Evolutionary conservation across 108 stramenopile genomes (phyloP).

Genomic region (Parmales sp.): DNA sequence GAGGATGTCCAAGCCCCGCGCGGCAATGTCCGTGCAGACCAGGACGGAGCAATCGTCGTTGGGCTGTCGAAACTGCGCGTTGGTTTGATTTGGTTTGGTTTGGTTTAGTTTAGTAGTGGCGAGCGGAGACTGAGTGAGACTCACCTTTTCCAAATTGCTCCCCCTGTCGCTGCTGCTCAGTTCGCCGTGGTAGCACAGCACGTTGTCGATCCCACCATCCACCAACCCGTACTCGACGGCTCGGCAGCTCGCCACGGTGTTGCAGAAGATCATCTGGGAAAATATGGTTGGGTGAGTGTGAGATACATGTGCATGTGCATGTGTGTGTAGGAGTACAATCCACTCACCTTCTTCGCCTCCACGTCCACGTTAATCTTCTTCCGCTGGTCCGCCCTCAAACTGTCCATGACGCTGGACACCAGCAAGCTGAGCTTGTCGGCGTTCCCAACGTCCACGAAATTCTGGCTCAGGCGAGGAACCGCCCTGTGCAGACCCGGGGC

Average conservation of each 20-base stretch:
- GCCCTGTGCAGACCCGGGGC: conserved; percentile 78
- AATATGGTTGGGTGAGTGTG: no score
- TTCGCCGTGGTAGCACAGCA: conserved; percentile 68
- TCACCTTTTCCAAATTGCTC: conserved; percentile 48
- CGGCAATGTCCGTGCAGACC: conserved; percentile 79
- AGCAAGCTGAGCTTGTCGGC: conserved; percentile 76
- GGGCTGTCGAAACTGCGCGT: not conserved
- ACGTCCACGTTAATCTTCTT: not conserved
- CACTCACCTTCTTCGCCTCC: no score
- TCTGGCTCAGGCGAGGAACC: conserved; percentile 72
- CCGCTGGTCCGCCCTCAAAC: conserved; percentile 1
- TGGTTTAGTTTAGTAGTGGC: no score
- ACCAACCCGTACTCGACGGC: conserved; percentile 65
- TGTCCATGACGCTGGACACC: conserved; percentile 50
- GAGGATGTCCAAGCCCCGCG: conserved; percentile 78
- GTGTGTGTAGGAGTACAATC: no score
- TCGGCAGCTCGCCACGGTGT: conserved; percentile 61
- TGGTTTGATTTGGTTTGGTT: no score
- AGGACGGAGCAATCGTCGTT: conserved; percentile 18
- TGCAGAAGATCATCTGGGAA: conserved; percentile 91
- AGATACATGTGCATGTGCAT: no score
- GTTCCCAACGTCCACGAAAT: conserved; percentile 81
- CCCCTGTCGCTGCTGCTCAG: conserved; percentile 46
- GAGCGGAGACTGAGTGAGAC: no score
- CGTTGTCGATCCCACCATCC: conserved; percentile 47